Evolutionary conservation across 1,139 yeast species (phyloP), one percentile per base, ranked within the genome.

Genomic region (Sugiyamaella novakii): DNA sequence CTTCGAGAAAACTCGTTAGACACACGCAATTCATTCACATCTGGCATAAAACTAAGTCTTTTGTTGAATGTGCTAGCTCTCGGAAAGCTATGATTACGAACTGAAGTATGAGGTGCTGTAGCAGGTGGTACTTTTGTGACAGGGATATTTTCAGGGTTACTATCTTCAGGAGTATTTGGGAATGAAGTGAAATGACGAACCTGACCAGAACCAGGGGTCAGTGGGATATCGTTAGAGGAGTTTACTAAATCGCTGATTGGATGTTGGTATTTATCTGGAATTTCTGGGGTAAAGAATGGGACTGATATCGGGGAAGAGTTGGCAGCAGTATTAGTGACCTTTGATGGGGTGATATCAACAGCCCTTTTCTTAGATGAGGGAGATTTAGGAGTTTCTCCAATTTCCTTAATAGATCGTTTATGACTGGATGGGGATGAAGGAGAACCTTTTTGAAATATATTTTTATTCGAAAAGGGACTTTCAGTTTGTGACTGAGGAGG

Each of bases 381-480:
- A 4, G 45, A 37, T n/a, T 47, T 31, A 12, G 44, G 43, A 11
- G 17, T 22, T 14, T 38, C 40, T 18, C 33, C 50, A 3, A 43
- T 46, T 2, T 41, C 42, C 15, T 46, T 41, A 22, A 38, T 29
- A 7, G 55, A 33, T 24, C 56, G 46, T 51, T 51, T 56, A 44
- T 54, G 56, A 12, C 46, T 43, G 18, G 43, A 40, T 25, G 56
- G 46, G 30, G 53, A 40, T 3, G 50, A 46, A n/a, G 55, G 53
- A 5, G 64, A 59, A n/a, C 57, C 56, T 0, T 74, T 60, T 55
- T 76, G 79, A 59, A 75, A 74, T 2, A 73, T 67, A 52, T 74
- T 75, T 22, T 73, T 73, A 29, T 63, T 59, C 1, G 71, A 64
- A 52, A 75, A 75, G 5, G 62, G 62, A 3, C 74, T 68, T 10